Percentiles rank a stretch among this genome's conserved stretches.
These are phyloP conservation scores for Amanita inopinata DNA, from an alignment of 768 basidiomycete genomes.

Conservation along the genomic window DNA sequence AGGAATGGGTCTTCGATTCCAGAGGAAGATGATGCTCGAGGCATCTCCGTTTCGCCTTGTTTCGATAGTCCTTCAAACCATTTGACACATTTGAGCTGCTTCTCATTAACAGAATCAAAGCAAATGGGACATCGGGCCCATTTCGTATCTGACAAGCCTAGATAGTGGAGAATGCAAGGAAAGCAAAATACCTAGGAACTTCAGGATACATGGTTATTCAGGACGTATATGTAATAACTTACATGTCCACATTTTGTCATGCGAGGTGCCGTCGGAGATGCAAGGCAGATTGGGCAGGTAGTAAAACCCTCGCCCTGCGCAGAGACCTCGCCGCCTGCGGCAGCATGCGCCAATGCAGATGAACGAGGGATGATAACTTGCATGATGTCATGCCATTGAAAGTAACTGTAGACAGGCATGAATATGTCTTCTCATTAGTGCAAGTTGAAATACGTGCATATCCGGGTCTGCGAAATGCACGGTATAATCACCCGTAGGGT, in stretches of 20 bases:
- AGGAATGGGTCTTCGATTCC: conserved; percentile 28
- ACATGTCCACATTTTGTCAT: conserved; percentile 99
- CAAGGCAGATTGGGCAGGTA: conserved; percentile 92
- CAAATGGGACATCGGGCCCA: conserved; percentile 96
- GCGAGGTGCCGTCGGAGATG: conserved; percentile 78
- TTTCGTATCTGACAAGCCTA: conserved; percentile 78
- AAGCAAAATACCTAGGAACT: conserved; percentile 80
- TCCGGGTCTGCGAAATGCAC: conserved; percentile 97
- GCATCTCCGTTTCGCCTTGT: conserved; percentile 24
- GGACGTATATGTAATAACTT: conserved; percentile 24
- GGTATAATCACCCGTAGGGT: conserved; percentile 83
- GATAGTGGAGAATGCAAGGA: conserved; percentile 87
- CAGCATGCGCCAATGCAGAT: conserved; percentile 61
- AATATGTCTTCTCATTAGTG: conserved; percentile 12
- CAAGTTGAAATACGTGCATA: conserved; percentile 50
- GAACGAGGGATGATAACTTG: conserved; percentile 89
- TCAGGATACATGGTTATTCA: conserved; percentile 11
- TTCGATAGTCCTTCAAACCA: conserved; percentile 58
- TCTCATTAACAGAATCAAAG: conserved; percentile 84
- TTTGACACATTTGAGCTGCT: conserved; percentile 86
- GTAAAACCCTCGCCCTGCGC: conserved; percentile 51
- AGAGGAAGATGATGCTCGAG: conserved; percentile 41
- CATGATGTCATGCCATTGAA: conserved; percentile 93
- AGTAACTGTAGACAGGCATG: conserved; percentile 46
- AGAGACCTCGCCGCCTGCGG: conserved; percentile 31